Evolutionary conservation across 352 stramenopile species (phyloP), one percentile per base, ranked within the genome.

Genomic region (Pythium oligandrum): DNA sequence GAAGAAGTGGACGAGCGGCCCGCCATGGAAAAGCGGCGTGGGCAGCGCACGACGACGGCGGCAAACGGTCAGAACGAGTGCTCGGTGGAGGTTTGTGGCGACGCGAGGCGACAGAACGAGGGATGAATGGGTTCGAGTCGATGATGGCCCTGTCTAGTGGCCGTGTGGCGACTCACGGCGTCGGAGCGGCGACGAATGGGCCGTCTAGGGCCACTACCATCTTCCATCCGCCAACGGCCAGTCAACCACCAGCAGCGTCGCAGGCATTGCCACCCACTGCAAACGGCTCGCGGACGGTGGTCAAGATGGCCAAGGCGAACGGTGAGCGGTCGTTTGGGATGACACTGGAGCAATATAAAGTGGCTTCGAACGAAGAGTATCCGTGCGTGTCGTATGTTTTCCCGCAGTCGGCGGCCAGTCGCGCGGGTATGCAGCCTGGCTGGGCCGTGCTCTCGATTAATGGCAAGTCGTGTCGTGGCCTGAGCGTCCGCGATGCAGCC

Each of bases 281-380:
- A 17, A 10, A 48, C 2, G 6, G 11, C 6, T 31, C 43, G 43
- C 43, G 12, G 6, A 10, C 43, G 43, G 9, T 31, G 43, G 40
- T 64, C 2, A 40, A 36, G 4, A 63, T 86, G 43, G 54, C 44
- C n/a, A 78, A 86, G 53, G 53, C 53, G 7, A n/a, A 60, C 11
- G 59, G 64, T 39, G 80, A 90, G 46, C 59, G 63, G 3, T 86
- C 75, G 11, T 90, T 90, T 44, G 80, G 80, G 44, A 88, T 90
- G 73, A 83, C 75, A 43, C 61, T 90, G 8, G 73, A 75, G 35
- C 71, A 81, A 51, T 54, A 46, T 0, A 44, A 44, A 2, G 31
- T 63, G 0, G 12, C 69, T 11, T 11, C 44, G 5, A 48, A 63
- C 0, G 11, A 49, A 3, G 64, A 73, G 39, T 84, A 63, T 33